A percentile compares a stretch with the other conserved stretches of the same genome.
Conservation (phyloP, 2,329 filamentous ascomycete species). For the Fusarium stilboides region DNA sequence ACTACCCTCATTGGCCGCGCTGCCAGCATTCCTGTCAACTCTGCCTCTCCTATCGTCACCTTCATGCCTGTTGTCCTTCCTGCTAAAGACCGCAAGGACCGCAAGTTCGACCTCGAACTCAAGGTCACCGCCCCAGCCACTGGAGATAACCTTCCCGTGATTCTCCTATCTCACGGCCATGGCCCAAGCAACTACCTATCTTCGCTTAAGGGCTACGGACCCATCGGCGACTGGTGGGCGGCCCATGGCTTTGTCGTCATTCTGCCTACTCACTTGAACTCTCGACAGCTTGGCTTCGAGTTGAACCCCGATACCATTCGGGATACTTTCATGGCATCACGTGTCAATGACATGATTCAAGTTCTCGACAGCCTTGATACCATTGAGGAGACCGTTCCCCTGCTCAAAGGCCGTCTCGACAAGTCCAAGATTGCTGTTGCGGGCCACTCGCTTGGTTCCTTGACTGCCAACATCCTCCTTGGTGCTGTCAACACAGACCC, state of each 20-base stretch:
- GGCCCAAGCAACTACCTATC: slow-evolving; percentile 49
- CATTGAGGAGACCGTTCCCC: slow-evolving; percentile 43
- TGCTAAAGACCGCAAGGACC: slow-evolving; percentile 32
- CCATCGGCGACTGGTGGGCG: slow-evolving; percentile 48
- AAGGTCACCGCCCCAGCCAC: slow-evolving; percentile 41
- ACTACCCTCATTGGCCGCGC: slow-evolving; percentile 44
- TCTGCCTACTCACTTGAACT: slow-evolving; percentile 50
- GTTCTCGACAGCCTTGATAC: slow-evolving; percentile 46
- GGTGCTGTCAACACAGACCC: slow-evolving; percentile 46
- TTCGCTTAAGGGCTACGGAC: slow-evolving; percentile 46
- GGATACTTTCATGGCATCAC: slow-evolving; percentile 43
- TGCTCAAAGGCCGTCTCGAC: slow-evolving; percentile 46
- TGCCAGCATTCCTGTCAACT: slow-evolving; percentile 41
- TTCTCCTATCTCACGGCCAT: slow-evolving; percentile 50
- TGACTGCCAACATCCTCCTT: slow-evolving; percentile 39
- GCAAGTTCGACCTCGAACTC: slow-evolving; percentile 46
- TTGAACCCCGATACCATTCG: slow-evolving; percentile 17
- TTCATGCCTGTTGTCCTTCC: slow-evolving; percentile 45
- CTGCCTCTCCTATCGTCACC: slow-evolving; percentile 40
- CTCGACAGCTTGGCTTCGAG: slow-evolving; percentile 29
- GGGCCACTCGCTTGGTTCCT: slow-evolving; percentile 47
- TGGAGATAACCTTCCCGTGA: slow-evolving; percentile 41
- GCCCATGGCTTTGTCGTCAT: slow-evolving; percentile 50
- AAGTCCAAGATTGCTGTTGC: slow-evolving; percentile 43
- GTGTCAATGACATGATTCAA: slow-evolving; percentile 40